Evolutionary conservation across 2,329 filamentous ascomycete species (phyloP), one percentile per base, ranked within the genome.

Genomic region (Bipolaris oryzae): DNA sequence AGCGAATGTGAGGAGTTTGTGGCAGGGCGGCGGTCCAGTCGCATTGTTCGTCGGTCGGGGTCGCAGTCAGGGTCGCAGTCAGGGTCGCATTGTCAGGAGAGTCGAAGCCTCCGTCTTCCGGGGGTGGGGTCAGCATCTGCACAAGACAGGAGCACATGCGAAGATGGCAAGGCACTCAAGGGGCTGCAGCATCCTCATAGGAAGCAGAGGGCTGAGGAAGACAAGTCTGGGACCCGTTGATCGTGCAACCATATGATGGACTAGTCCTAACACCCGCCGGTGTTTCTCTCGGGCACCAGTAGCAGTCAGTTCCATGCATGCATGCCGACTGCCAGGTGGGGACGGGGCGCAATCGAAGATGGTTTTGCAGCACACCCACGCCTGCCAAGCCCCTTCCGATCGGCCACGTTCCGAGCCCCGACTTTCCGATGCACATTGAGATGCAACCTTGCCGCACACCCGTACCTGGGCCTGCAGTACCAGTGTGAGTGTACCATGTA

Each of bases 271-370:
- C 37, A 48, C 39, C 34, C 28, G 37, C 16, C 50, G 55, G 58
- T 42, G 52, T 42, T 44, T 55, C 46, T 58, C 38, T 58, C 51
- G 55, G 55, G 42, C 46, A 35, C 20, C 5, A 31, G 67, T 0
- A 81, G 68, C 0, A 49, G 81, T 76, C 2, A 85, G 21, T 47
- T 21, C 15, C 28, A 25, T 7, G 39, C 25, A 31, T 31, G 28
- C 28, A 31, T 31, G 28, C 28, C 33, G 47, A 41, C 39, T 23
- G 16, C 15, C 13, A 16, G n/a, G 42, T 44, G 45, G 38, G 38
- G 41, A 53, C 42, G 23, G 25, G 48, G 38, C 31, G 16, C 48
- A 23, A 53, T 55, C 52, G 38, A 43, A 44, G 52, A 55, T 44
- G 46, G 23, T 10, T 25, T n/a, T 50, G 37, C 45, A 50, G 45